Percentiles rank a stretch among this genome's conserved stretches.
phyloP scores from a whole-genome alignment of 1,284 basidiomycete genomes.

The Coniferiporia weirii region DNA sequence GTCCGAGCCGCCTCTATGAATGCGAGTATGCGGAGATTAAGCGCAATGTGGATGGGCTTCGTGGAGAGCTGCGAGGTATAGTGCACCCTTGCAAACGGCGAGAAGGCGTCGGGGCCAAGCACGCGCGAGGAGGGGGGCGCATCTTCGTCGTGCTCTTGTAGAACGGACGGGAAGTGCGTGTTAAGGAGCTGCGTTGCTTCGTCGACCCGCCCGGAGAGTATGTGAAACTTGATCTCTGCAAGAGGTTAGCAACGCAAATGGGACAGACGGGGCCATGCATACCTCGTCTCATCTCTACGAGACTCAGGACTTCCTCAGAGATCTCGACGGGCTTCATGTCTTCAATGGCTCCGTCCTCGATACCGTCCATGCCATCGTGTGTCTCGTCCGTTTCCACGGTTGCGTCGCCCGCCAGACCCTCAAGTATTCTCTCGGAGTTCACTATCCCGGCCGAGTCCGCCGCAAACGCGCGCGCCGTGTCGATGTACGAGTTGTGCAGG shows the following conservation, averaged over 20 bases:
- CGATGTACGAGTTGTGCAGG: slow-evolving; percentile 65
- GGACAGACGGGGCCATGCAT: slow-evolving; percentile 20
- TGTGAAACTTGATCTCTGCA: slow-evolving; percentile 58
- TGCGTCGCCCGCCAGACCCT: slow-evolving; percentile 1
- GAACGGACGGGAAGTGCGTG: slow-evolving; percentile 63
- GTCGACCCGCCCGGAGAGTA: slow-evolving; percentile 66
- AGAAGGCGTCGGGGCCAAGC: slow-evolving; percentile 8
- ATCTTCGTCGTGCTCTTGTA: slow-evolving; percentile 32
- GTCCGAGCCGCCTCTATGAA: slow-evolving; percentile 82
- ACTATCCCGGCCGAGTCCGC: slow-evolving; percentile 21
- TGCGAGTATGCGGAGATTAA: slow-evolving; percentile 79
- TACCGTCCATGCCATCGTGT: background rate
- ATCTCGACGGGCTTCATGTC: slow-evolving; percentile 19
- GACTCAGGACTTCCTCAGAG: slow-evolving; percentile 28
- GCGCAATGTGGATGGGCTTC: slow-evolving; percentile 64
- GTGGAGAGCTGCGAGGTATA: slow-evolving; percentile 57
- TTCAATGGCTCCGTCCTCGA: background rate
- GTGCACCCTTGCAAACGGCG: slow-evolving; percentile 26
- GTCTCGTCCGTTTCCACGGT: background rate
- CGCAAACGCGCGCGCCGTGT: slow-evolving; percentile 67
- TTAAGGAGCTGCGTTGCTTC: slow-evolving; percentile 64
- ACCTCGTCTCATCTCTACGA: slow-evolving; percentile 45
- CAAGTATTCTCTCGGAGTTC: slow-evolving; percentile 15
- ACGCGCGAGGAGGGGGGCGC: slow-evolving; percentile 6
- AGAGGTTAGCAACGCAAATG: background rate